Base-by-base conservation (phyloP, 2,329 filamentous ascomycete species). In the Trichoderma sp. region DNA sequence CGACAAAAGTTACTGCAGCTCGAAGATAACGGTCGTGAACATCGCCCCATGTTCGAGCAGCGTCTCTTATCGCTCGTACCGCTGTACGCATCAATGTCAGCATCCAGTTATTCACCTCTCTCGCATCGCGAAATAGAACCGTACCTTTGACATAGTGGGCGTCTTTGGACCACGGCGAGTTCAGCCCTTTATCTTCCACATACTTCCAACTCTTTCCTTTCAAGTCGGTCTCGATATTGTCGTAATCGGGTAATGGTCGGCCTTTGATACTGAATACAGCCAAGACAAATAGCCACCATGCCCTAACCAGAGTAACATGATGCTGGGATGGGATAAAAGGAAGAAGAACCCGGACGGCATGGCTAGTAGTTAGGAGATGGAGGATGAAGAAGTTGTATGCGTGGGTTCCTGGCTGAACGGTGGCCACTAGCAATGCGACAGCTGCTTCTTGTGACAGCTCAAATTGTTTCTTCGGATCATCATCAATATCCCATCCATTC, bases 261-360 rank as follows among this genome's bases (percentile, higher is more conserved):
- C 91, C 81, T 75, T 92, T 90, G 2, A 89, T 82, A 65, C 97
- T 87, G 76, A 96, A 98, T 13, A 94, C 86, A 0, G 89, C 87
- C 52, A 97, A 79, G 0, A 91, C 88, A 52, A 97, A 86, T 5
- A 99, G 81, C 92, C 93, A 97, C 94, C 96, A 98, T 77, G 97
- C 90, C 49, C 91, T 85, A 10, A 98, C 84, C 5, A 99, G 82
- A 26, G 83, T 82, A 56, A 93, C 78, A 73, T 97, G 95, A 74
- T 90, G 90, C 74, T 88, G 87, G 16, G 85, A 79, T 0, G 94
- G 93, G 13, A 97, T 82, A 43, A 93, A 79, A 0, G 96, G 93
- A 3, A 99, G 83, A 5, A 99, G 80, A 28, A 97, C 88, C n/a
- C 96, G 87, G 14, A 97, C 87, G 0, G 96, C 95, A 77, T 99